These are phyloP conservation scores for Parmales sp. DNA, from an alignment of 108 stramenopile species.

Conservation along the genomic window DNA sequence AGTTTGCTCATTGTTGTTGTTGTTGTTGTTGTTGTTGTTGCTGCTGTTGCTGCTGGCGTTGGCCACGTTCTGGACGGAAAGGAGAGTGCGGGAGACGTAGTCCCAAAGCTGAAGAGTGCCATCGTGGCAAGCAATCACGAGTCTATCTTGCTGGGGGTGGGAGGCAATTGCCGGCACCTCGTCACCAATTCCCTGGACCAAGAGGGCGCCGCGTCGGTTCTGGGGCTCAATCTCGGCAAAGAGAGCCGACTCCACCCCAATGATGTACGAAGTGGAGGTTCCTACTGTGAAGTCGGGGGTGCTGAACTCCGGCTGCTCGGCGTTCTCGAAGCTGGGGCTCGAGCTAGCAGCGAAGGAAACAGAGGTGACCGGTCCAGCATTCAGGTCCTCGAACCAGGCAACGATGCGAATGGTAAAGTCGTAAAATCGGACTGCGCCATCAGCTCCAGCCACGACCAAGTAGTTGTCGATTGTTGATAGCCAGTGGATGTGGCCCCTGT, in stretches of 20 bases:
- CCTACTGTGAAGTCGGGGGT: conserved; percentile 45
- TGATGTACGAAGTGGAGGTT: conserved; percentile 30
- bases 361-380: conserved; percentile 39
- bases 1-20: too few species aligned
- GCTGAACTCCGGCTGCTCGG: neutral
- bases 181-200: conserved; percentile 33
- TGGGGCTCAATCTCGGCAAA: conserved; percentile 39
- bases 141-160: conserved; percentile 26
- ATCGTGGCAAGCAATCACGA: conserved; percentile 16
- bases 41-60: neutral
- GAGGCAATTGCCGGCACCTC: conserved; percentile 16
- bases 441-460: conserved; percentile 34
- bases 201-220: conserved; percentile 24
- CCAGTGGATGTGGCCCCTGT: conserved; percentile 3
- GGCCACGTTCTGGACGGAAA: conserved; percentile 16
- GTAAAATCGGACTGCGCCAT: conserved; percentile 49
- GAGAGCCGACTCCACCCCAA: conserved; percentile 30
- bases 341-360: conserved; percentile 32
- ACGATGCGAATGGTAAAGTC: conserved; percentile 39
- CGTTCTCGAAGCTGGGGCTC: neutral
- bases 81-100: conserved; percentile 15
- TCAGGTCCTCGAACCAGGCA: conserved; percentile 52
- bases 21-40: too few species aligned
- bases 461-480: conserved; percentile 18
- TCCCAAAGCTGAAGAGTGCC: conserved; percentile 47